A percentile compares a stretch with the other conserved stretches of the same genome.
These are phyloP conservation scores for Trapa incisa DNA, from an alignment of 345 rosid species.

Conservation along the genomic window DNA sequence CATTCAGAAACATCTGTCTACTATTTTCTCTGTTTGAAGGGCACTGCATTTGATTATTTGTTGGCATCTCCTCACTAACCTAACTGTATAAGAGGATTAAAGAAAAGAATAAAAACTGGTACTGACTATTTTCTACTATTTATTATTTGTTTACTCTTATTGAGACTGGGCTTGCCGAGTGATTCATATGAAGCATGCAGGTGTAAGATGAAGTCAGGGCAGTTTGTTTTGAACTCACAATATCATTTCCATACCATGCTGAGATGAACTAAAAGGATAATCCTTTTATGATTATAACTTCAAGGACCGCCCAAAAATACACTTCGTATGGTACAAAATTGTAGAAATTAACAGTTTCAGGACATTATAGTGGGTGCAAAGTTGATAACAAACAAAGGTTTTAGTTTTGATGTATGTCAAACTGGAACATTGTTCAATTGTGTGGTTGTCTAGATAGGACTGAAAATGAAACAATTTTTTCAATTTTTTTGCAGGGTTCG, in stretches of 20 bases:
- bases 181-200: background rate
- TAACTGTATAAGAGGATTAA: background rate
- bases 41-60: background rate
- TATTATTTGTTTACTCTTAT: background rate
- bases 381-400: background rate
- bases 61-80: background rate
- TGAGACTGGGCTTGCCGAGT: background rate
- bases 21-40: background rate
- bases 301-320: background rate
- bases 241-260: background rate
- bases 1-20: background rate
- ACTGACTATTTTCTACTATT: background rate
- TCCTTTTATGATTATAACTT: background rate
- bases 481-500: constrained; percentile 22
- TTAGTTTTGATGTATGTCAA: background rate
- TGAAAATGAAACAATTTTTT: background rate
- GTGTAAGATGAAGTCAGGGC: background rate
- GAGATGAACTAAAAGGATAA: background rate
- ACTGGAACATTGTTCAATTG: constrained; percentile 1
- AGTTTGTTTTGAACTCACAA: background rate
- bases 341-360: background rate
- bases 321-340: background rate
- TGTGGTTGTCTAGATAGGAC: background rate
- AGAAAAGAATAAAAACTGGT: background rate
- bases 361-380: background rate